Evolutionary conservation across 192 early-diverging fungal species (phyloP).

Genomic region (Coemansia sp.): DNA sequence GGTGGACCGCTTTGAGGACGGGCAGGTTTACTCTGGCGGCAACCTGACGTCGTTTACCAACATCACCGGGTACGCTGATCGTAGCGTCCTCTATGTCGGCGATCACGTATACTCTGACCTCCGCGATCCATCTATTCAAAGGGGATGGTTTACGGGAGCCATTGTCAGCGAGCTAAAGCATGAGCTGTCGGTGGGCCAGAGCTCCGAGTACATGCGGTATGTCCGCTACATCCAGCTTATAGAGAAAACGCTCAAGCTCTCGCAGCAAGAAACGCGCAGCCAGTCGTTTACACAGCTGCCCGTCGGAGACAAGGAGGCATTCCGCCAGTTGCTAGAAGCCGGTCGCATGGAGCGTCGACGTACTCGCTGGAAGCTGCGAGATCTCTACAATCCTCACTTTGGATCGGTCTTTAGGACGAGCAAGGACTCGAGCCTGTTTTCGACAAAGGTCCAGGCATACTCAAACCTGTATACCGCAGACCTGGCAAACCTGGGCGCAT

Average conservation of each 20-base stretch:
- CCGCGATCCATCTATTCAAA: slow-evolving; percentile 59
- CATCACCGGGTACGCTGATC: slow-evolving; percentile 58
- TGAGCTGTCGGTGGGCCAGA: slow-evolving; percentile 56
- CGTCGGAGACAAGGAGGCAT: slow-evolving; percentile 24
- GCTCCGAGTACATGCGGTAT: slow-evolving; percentile 50
- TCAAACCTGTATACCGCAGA: slow-evolving; percentile 56
- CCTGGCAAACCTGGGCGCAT: slow-evolving; percentile 53
- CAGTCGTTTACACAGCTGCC: slow-evolving; percentile 16
- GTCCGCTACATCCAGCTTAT: slow-evolving; percentile 56
- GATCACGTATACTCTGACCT: slow-evolving; percentile 65
- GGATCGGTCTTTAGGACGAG: slow-evolving; percentile 62
- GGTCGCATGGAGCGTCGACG: slow-evolving; percentile 52
- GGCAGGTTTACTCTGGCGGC: slow-evolving; percentile 62
- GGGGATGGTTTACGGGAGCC: slow-evolving; percentile 62
- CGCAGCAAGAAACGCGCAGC: slow-evolving; percentile 53
- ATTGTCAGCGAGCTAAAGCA: slow-evolving; percentile 58
- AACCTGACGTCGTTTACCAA: slow-evolving; percentile 56
- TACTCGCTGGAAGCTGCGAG: slow-evolving; percentile 50
- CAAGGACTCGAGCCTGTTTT: slow-evolving; percentile 60
- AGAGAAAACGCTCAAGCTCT: slow-evolving; percentile 56
- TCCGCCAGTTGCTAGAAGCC: slow-evolving; percentile 42
- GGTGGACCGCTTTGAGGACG: slow-evolving; percentile 55
- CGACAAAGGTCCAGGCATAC: slow-evolving; percentile 57
- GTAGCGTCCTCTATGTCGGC: slow-evolving; percentile 62
- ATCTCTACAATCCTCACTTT: slow-evolving; percentile 57